These are phyloP conservation scores for Hamamelis virginiana DNA, from an alignment of 164 flowering plant species.

Conservation along the genomic window DNA sequence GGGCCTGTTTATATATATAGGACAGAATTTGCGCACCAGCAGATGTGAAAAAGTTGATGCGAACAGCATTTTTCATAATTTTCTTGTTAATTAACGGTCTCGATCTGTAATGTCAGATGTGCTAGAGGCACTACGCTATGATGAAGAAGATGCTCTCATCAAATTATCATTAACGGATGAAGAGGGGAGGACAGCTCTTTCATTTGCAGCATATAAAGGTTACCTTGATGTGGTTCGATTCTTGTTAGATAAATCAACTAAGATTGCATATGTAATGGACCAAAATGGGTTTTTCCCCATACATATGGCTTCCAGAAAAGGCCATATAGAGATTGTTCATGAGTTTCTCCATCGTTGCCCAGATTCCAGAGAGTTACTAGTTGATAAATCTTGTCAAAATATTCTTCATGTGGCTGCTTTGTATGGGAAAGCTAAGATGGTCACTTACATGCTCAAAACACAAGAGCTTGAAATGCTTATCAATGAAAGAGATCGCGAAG, in stretches of 20 bases:
- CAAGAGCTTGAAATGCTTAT: background rate
- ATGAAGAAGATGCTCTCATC: too few species aligned
- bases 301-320: conserved; percentile 6
- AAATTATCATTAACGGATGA: background rate
- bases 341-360: background rate
- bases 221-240: conserved; percentile 3
- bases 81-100: background rate
- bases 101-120: background rate
- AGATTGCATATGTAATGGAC: background rate
- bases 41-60: too few species aligned
- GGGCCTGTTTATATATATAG: too few species aligned
- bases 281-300: conserved; percentile 1
- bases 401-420: conserved; percentile 13
- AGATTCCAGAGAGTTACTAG: background rate
- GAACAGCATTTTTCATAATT: too few species aligned
- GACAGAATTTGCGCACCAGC: too few species aligned
- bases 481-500: conserved; percentile 7
- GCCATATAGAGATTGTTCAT: background rate
- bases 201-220: conserved; percentile 11
- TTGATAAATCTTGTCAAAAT: background rate
- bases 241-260: too few species aligned
- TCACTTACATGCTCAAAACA: background rate
- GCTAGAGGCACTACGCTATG: too few species aligned
- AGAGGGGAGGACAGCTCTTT: conserved; percentile 4
- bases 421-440: conserved; percentile 1